Evolutionary conservation across 768 basidiomycete species (phyloP), one percentile per base, ranked within the genome.

Genomic region (Phylloporus rhodoxanthus): DNA sequence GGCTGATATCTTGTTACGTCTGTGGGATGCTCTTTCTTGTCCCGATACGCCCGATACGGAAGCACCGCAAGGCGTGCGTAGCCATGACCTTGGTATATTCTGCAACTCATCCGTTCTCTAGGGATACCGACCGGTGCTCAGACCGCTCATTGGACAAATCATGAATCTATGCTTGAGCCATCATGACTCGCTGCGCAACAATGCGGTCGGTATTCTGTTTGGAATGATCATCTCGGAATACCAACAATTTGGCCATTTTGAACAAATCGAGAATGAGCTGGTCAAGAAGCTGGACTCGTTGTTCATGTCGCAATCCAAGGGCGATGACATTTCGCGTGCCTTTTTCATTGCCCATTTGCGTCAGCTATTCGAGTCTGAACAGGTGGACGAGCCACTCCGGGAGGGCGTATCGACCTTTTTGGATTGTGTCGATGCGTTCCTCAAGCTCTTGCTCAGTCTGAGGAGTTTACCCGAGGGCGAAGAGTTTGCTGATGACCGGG

Each of bases 181-280:
- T 58, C 94, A 98, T 62, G 95, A 98, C 62, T 83, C 86, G 60
- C 77, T 96, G 34, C 81, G 94, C 56, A 89, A 79, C 62, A 88
- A 87, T 55, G 94, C 92, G 0, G 91, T 95, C 19, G 83, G 89
- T 58, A 93, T 97, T 49, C 78, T 98, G 19, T 95, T 87, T 69
- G 89, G 86, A 60, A 96, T 98, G 92, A 92, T 98, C 52, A 81
- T 94, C 41, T 85, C 90, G 2, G 90, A 95, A 65, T 93, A 88
- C 66, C 82, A 91, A 49, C 84, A 87, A 51, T 82, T 82, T 11
- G 84, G 81, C 21, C 82, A 89, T 63, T 96, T 97, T 62, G 84
- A 86, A 57, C 80, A 80, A 40, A 95, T 98, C 56, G 91, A 97
- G 66, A 85, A 88, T 57, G 93, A 94, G 68, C 75, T 97, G 7